Base-by-base conservation (phyloP, 2,329 filamentous ascomycete species). In the Fusarium chaquense region DNA sequence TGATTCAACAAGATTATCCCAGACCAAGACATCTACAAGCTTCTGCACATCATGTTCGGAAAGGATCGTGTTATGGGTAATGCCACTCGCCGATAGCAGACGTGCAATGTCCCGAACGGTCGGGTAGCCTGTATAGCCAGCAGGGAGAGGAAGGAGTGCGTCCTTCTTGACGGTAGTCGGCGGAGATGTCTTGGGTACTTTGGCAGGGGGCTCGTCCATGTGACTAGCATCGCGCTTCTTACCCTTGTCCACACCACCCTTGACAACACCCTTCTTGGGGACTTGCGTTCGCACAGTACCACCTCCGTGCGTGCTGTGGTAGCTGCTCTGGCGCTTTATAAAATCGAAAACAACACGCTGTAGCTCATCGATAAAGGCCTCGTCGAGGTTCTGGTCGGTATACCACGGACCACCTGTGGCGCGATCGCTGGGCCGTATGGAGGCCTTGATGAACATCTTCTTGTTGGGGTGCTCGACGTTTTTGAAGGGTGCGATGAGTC, bases 321-420 rank as follows among this genome's bases (percentile, higher is more conserved):
- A 90, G 81, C 92, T 94, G 75, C 91, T 95, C 75, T 89, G 85
- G 13, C 83, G 83, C 74, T 91, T 90, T 66, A 97, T 88, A 65
- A 89, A 90, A 69, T 91, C 88, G 73, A 93, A 92, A 53, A 97
- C 87, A 63, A 92, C 87, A 22, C 87, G 86, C 65, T 92, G 88
- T 51, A 98, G 84, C 43, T 89, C 89, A 59, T 92, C 89, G 73
- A 98, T 94, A 78, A 99, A 93, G 62, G 91, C 92, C 69, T 92
- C 90, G 80, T 99, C 96, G 15, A 98, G 86, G 70, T 94, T 92
- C 54, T 93, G 93, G 68, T 97, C 94, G 10, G 93, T 94, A 79
- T 96, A 98, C 93, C 95, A 99, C 11, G 93, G 92, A 3, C 96
- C 96, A 49, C 96, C 96, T 0, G 94, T 97, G 47, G 97, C 93